These are phyloP conservation scores for Theileria parva DNA, from an alignment of 169 alveolate species.

Conservation along the genomic window DNA sequence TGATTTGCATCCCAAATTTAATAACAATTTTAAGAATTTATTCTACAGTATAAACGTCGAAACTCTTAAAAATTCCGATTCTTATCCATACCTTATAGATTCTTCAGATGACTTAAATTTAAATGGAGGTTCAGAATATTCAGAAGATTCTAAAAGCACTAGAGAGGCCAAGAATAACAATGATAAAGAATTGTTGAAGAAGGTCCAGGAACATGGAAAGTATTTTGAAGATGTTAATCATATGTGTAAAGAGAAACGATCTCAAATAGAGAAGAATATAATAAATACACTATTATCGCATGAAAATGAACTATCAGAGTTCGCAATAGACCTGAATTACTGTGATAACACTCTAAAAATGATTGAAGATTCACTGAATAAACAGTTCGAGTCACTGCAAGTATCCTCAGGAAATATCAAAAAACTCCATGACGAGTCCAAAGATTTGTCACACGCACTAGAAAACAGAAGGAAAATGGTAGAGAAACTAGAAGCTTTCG, in stretches of 20 bases:
- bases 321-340: conserved; percentile 60
- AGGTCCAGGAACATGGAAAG: not conserved
- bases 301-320: conserved; percentile 56
- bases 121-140: not conserved
- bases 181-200: not conserved
- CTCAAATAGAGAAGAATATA: conserved; percentile 59
- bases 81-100: not conserved
- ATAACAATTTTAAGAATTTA: not conserved
- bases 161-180: not conserved
- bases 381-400: conserved; percentile 61
- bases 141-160: not conserved
- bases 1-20: conserved; percentile 47
- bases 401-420: conserved; percentile 62
- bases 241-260: conserved; percentile 28
- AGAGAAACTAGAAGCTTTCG: conserved; percentile 62
- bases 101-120: not conserved
- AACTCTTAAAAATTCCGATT: not conserved
- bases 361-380: conserved; percentile 60
- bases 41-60: conserved; percentile 12
- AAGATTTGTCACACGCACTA: conserved; percentile 58
- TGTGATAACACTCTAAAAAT: conserved; percentile 59
- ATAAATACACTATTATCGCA: conserved; percentile 51
- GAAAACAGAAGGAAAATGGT: conserved; percentile 63
- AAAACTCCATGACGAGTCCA: conserved; percentile 65
- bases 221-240: not conserved